A percentile compares a stretch with the other conserved stretches of the same genome.
Conservation (phyloP, 192 early-diverging fungal species). For the Coemansia sp. region DNA sequence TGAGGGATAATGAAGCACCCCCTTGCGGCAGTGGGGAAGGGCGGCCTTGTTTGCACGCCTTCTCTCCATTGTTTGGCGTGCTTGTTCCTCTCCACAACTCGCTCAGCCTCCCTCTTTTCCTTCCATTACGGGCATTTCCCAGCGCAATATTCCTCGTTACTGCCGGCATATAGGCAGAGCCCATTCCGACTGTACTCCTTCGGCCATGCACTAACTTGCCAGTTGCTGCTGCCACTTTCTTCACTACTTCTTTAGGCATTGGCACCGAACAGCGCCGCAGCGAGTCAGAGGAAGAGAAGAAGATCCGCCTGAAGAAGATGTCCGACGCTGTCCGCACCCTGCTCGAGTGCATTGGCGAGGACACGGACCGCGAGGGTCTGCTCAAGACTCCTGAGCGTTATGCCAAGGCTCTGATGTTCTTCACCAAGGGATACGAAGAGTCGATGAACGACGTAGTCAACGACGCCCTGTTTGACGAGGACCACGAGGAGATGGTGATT, state of each 20-base stretch:
- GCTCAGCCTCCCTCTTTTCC: no score
- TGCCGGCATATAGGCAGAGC: no score
- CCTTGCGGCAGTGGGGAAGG: no score
- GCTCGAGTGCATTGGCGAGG: slow-evolving; percentile 90
- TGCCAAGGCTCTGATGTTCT: slow-evolving; percentile 95
- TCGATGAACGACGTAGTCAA: slow-evolving; percentile 85
- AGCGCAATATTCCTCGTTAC: no score
- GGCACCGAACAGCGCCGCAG: slow-evolving; percentile 75
- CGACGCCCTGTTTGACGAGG: slow-evolving; percentile 94
- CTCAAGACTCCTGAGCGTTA: slow-evolving; percentile 94
- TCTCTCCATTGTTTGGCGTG: not conserved
- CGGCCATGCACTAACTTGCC: not conserved
- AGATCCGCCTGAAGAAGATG: slow-evolving; percentile 70
- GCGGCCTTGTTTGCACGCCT: no score
- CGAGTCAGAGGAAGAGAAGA: slow-evolving; percentile 71
- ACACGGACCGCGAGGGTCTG: slow-evolving; percentile 89
- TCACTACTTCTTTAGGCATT: slow-evolving; percentile 51
- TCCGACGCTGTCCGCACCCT: slow-evolving; percentile 82
- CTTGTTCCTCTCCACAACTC: no score
- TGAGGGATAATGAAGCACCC: no score
- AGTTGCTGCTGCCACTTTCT: no score
- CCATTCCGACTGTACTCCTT: not conserved
- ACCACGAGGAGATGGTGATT: slow-evolving; percentile 99
- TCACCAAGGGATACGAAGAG: slow-evolving; percentile 98
- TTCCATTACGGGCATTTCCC: no score